phyloP scores from a whole-genome alignment of 2,329 filamentous ascomycete species.

The Pseudonectria foliicola region DNA sequence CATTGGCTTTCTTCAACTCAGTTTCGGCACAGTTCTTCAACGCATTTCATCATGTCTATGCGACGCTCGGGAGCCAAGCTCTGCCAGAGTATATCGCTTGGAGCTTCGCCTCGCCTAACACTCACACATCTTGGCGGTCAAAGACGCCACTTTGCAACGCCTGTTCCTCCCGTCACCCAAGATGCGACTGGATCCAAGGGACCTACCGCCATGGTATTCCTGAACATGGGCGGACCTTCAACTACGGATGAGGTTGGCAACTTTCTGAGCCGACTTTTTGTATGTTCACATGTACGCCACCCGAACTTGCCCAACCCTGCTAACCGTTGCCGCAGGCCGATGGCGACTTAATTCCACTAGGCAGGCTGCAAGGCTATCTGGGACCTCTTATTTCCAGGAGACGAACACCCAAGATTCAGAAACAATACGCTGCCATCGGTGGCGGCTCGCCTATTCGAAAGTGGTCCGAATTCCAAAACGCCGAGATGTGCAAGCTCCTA shows the following conservation, averaged over 20 bases:
- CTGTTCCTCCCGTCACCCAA: conserved; percentile 71
- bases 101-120: conserved; percentile 19
- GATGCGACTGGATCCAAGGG: conserved; percentile 64
- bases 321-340: conserved; percentile 58
- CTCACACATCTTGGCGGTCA: conserved; percentile 25
- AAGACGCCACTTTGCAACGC: conserved; percentile 29
- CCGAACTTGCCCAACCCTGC: conserved; percentile 3
- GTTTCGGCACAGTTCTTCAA: not conserved
- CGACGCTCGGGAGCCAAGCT: conserved; percentile 25
- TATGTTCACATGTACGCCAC: conserved; percentile 47
- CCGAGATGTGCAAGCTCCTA: conserved; percentile 95
- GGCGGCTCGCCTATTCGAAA: conserved; percentile 97
- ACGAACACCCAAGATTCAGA: conserved; percentile 90
- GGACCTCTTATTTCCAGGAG: conserved; percentile 80
- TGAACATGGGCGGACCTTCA: conserved; percentile 97
- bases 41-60: conserved; percentile 22
- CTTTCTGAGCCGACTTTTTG: conserved; percentile 88
- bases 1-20: not conserved
- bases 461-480: conserved; percentile 92
- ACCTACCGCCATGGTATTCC: conserved; percentile 94
- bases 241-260: conserved; percentile 81
- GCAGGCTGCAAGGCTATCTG: conserved; percentile 81
- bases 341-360: conserved; percentile 90
- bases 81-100: conserved; percentile 19
- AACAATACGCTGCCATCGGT: conserved; percentile 92